phyloP scores from a whole-genome alignment of 2,329 filamentous ascomycete genomes.

The Diaporthe humulicola region DNA sequence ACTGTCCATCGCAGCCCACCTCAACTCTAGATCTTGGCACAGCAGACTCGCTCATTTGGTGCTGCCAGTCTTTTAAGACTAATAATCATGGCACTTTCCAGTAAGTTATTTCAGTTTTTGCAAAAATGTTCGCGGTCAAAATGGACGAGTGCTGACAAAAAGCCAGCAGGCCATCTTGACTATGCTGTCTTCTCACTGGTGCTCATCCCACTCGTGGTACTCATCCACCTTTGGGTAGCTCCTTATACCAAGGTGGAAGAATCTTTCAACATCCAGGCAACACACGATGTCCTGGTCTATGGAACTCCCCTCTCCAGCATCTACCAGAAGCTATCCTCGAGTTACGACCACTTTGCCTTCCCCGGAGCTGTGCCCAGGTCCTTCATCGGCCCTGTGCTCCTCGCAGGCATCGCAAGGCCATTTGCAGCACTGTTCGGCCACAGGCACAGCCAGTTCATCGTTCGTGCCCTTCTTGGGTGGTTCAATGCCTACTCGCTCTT shows the following conservation, averaged over 20 bases:
- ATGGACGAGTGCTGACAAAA: conserved; percentile 10
- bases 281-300: conserved; percentile 88
- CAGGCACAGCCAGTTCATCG: conserved; percentile 70
- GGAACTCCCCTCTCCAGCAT: conserved; percentile 76
- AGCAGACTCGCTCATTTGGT: not conserved
- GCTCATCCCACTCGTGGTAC: conserved; percentile 72
- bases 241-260: conserved; percentile 99
- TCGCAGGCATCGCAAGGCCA: conserved; percentile 81
- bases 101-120: conserved; percentile 19
- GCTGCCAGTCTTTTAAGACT: not conserved
- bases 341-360: conserved; percentile 92
- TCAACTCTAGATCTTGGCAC: not conserved
- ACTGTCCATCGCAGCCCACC: not conserved
- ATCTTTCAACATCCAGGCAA: conserved; percentile 96
- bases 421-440: conserved; percentile 70
- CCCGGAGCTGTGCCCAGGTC: conserved; percentile 92
- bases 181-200: conserved; percentile 61
- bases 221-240: conserved; percentile 78
- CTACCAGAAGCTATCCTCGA: conserved; percentile 64
- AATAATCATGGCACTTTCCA: conserved; percentile 5
- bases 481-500: conserved; percentile 80
- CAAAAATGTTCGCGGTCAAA: not conserved
- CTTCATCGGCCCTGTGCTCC: conserved; percentile 83
- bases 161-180: conserved; percentile 45
- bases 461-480: conserved; percentile 82